Evolutionary conservation across 1,139 yeast genomes (phyloP).

Genomic region (Geotrichum cucujoidarum): DNA sequence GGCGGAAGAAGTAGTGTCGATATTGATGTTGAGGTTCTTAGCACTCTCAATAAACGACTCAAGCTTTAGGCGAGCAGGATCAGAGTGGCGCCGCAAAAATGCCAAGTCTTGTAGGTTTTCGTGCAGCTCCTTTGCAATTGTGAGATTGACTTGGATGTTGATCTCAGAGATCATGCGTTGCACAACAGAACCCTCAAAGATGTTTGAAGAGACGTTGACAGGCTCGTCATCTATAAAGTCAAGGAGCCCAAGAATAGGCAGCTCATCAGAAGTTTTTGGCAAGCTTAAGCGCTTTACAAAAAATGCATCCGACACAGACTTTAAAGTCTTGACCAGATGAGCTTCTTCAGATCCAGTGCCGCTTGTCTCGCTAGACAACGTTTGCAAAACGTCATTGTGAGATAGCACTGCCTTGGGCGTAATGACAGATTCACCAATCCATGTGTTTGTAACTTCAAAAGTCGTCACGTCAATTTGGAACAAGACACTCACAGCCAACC

Average conservation of each 20-base stretch:
- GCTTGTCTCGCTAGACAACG: conserved; percentile 23
- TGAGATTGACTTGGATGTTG: conserved; percentile 72
- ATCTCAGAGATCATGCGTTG: conserved; percentile 66
- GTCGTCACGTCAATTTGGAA: conserved; percentile 73
- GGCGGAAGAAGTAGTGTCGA: conserved; percentile 73
- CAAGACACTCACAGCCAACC: conserved; percentile 72
- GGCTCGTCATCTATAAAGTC: conserved; percentile 84
- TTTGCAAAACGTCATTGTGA: conserved; percentile 35
- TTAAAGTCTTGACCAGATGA: conserved; percentile 61
- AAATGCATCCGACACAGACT: conserved; percentile 64
- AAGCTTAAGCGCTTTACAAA: conserved; percentile 61
- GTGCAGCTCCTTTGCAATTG: conserved; percentile 77
- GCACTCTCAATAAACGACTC: conserved; percentile 74
- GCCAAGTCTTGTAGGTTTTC: conserved; percentile 76
- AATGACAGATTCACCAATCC: conserved; percentile 70
- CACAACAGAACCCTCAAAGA: conserved; percentile 60
- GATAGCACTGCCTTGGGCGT: conserved; percentile 43
- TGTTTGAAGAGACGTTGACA: conserved; percentile 59
- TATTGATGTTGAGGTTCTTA: conserved; percentile 49
- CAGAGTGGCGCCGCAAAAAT: conserved; percentile 78
- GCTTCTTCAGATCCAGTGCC: conserved; percentile 45
- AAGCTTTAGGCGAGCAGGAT: conserved; percentile 77
- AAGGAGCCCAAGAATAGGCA: conserved; percentile 60
- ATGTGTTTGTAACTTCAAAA: conserved; percentile 69
- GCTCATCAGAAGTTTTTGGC: conserved; percentile 28